Evolutionary conservation across 2,329 filamentous ascomycete genomes (phyloP).

Genomic region (Pseudocercospora eumusae): DNA sequence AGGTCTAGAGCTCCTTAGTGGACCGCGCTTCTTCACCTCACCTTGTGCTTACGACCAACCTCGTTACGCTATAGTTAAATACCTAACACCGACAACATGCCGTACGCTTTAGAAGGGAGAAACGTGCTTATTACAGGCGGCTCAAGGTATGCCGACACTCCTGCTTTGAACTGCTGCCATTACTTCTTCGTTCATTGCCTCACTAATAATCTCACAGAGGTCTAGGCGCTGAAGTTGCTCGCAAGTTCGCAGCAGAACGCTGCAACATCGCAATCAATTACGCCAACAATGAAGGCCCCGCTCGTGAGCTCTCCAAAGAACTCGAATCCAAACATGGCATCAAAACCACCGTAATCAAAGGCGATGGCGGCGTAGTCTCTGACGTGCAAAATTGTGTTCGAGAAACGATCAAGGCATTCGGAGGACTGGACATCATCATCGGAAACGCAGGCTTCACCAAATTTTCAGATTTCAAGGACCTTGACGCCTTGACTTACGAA

Average conservation of each 20-base stretch:
- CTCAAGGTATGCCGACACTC: conserved; percentile 54
- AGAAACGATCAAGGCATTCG: conserved; percentile 61
- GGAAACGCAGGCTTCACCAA: conserved; percentile 73
- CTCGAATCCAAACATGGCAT: conserved; percentile 55
- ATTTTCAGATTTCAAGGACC: conserved; percentile 58
- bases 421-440: conserved; percentile 73
- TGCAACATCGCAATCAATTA: conserved; percentile 76
- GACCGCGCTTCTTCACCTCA: conserved; percentile 1
- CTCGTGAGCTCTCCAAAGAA: conserved; percentile 59
- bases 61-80: background rate
- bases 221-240: conserved; percentile 67
- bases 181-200: too few species aligned
- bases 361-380: conserved; percentile 62
- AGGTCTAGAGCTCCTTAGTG: too few species aligned
- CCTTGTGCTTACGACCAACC: background rate
- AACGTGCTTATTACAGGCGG: conserved; percentile 67
- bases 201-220: conserved; percentile 53
- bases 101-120: conserved; percentile 61
- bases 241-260: conserved; percentile 67
- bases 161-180: background rate
- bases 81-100: conserved; percentile 49
- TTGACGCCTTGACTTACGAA: conserved; percentile 59
- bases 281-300: conserved; percentile 60
- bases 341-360: conserved; percentile 61
- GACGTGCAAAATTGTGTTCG: conserved; percentile 63